phyloP scores from a whole-genome alignment of 306 rosid species.

The Acacia crassicarpa region DNA sequence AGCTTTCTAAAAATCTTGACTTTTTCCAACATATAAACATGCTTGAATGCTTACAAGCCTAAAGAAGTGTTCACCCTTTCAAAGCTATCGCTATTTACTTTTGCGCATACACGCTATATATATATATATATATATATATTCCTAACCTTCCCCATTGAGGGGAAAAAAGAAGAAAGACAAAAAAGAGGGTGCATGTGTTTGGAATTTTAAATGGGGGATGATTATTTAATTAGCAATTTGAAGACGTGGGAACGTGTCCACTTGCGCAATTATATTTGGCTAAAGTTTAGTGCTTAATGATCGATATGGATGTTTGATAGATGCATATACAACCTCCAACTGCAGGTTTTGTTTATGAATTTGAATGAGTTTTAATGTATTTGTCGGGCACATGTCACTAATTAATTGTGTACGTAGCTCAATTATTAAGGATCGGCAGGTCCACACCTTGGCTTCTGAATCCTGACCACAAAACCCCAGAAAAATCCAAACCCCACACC shows the following conservation, averaged over 20 bases:
- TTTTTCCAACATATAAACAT: not conserved
- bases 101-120: not conserved
- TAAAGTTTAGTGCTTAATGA: not conserved
- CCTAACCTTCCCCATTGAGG: not conserved
- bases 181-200: not conserved
- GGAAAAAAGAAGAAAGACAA: too few relatives aligned
- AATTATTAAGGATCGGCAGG: constrained; percentile 9
- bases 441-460: not conserved
- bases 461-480: not conserved
- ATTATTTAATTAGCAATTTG: not conserved
- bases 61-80: not conserved
- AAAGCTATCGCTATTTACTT: not conserved
- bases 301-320: not conserved
- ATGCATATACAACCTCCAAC: not conserved
- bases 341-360: not conserved
- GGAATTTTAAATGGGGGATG: not conserved
- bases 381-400: not conserved
- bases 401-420: not conserved
- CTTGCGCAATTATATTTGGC: constrained; percentile 4
- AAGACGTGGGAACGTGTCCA: constrained; percentile 13
- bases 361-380: not conserved
- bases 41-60: not conserved
- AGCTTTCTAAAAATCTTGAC: not conserved
- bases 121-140: too few relatives aligned
- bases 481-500: not conserved